These are phyloP conservation scores for Cryptosporidium xiaoi DNA, from an alignment of 169 alveolate genomes.

Conservation along the genomic window DNA sequence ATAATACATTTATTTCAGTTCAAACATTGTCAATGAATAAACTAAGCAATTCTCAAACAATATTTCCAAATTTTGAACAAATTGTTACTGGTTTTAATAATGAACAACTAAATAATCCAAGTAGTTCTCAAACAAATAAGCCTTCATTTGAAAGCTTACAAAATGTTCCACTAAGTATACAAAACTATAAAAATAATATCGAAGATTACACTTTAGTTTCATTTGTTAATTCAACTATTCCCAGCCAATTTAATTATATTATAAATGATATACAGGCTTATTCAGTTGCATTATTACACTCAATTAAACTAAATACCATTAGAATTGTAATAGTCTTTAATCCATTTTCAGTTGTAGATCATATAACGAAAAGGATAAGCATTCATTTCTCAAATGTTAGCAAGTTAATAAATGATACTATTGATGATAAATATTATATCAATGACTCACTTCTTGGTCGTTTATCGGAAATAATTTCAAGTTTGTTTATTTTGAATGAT, in stretches of 20 bases:
- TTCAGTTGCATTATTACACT: constrained; percentile 17
- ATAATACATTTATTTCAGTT: background rate
- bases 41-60: background rate
- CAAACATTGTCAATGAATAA: constrained; percentile 9
- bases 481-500: constrained; percentile 32
- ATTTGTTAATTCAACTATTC: constrained; percentile 5
- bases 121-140: background rate
- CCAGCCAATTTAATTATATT: constrained; percentile 19
- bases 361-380: constrained; percentile 16
- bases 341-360: constrained; percentile 32
- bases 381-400: constrained; percentile 1
- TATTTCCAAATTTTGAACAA: constrained; percentile 54
- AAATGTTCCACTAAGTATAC: constrained; percentile 41
- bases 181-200: constrained; percentile 4
- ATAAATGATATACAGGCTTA: background rate
- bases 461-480: constrained; percentile 11
- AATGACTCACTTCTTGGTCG: background rate
- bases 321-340: constrained; percentile 43
- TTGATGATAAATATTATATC: background rate
- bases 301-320: constrained; percentile 23
- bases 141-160: constrained; percentile 38
- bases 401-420: background rate
- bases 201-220: constrained; percentile 36
- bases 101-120: background rate
- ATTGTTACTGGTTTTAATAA: background rate